Evolutionary conservation across 495 filamentous ascomycete genomes (phyloP).

Genomic region (Copromyces sp.): DNA sequence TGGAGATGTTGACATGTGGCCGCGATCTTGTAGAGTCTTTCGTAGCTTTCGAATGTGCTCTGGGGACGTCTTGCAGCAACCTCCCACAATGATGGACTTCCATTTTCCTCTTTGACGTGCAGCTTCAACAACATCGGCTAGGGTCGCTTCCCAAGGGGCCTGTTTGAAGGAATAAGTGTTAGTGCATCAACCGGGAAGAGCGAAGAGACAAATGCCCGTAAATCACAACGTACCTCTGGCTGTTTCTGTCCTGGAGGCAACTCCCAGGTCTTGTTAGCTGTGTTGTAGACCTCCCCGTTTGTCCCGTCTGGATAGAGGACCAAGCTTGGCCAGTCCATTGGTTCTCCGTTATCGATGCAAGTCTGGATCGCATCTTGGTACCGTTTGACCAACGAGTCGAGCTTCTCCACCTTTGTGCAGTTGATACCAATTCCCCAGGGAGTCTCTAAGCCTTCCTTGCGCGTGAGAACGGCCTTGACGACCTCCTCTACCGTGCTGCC

Average conservation of each 20-base stretch:
- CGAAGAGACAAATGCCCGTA: background rate
- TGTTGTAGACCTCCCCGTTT: constrained; percentile 55
- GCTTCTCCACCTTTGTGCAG: constrained; percentile 50
- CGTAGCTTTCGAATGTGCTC: constrained; percentile 40
- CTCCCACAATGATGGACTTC: constrained; percentile 44
- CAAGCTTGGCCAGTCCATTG: constrained; percentile 39
- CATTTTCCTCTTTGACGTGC: constrained; percentile 47
- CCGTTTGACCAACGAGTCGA: constrained; percentile 34
- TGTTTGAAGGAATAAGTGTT: background rate
- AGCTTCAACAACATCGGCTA: constrained; percentile 48
- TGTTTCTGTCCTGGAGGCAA: constrained; percentile 14
- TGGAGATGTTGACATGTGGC: background rate
- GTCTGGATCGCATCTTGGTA: constrained; percentile 34
- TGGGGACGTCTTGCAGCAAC: constrained; percentile 50
- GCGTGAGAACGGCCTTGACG: constrained; percentile 32
- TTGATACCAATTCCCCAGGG: constrained; percentile 60
- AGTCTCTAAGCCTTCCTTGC: constrained; percentile 8
- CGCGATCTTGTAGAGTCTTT: background rate
- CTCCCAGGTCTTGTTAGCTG: constrained; percentile 49
- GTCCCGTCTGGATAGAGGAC: constrained; percentile 63
- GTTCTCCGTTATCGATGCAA: constrained; percentile 19
- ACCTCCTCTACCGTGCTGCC: constrained; percentile 35
- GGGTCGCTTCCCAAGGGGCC: constrained; percentile 40
- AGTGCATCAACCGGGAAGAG: background rate
- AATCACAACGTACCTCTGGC: constrained; percentile 7